phyloP scores from a whole-genome alignment of 176 grass and related monocot genomes.

The Oryza longistaminata region DNA sequence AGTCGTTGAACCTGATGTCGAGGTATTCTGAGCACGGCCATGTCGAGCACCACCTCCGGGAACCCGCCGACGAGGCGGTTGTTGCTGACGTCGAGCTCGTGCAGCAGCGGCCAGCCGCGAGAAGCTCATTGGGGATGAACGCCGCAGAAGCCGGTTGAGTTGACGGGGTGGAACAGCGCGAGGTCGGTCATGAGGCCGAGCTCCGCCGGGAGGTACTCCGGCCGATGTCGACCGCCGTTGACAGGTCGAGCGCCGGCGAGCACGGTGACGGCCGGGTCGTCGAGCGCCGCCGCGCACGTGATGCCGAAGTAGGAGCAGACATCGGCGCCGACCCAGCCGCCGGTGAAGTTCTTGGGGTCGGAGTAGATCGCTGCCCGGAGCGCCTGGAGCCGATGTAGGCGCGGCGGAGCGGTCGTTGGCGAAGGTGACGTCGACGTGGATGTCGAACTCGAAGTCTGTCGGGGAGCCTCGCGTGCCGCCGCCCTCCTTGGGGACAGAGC shows the following conservation, averaged over 20 bases:
- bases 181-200: conserved; percentile 61
- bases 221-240: conserved; percentile 83
- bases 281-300: conserved; percentile 46
- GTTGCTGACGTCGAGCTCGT: conserved; percentile 84
- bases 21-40: conserved; percentile 64
- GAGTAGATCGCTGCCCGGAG: conserved; percentile 72
- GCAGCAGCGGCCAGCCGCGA: conserved; percentile 46
- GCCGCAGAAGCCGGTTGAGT: conserved; percentile 83
- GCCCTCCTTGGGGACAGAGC: conserved; percentile 30
- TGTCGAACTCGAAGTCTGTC: conserved; percentile 63
- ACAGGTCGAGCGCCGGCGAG: conserved; percentile 73
- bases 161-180: conserved; percentile 74
- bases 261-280: conserved; percentile 32
- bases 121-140: conserved; percentile 71
- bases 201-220: conserved; percentile 62
- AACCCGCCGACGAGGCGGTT: conserved; percentile 81
- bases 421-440: conserved; percentile 55
- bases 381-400: conserved; percentile 63
- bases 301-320: conserved; percentile 70
- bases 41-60: conserved; percentile 41
- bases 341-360: conserved; percentile 75
- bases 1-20: conserved; percentile 76
- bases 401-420: conserved; percentile 52
- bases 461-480: conserved; percentile 44
- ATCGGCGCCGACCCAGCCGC: conserved; percentile 51